Evolutionary conservation across 345 rosid species (phyloP).

Genomic region (Eucalyptus curtisii): DNA sequence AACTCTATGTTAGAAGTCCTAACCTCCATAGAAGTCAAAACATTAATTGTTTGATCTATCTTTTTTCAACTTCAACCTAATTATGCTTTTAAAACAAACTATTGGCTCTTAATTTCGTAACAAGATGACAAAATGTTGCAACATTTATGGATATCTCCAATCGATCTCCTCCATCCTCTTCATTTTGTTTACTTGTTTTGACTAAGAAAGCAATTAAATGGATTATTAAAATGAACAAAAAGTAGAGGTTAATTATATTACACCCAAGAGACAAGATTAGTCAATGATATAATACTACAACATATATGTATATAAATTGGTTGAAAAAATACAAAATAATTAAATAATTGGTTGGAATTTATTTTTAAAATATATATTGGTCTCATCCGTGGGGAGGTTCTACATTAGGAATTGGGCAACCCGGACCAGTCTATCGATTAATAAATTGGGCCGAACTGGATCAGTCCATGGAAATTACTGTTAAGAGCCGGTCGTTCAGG

Average conservation of each 20-base stretch:
- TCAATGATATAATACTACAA: background rate
- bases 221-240: background rate
- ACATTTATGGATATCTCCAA: background rate
- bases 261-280: background rate
- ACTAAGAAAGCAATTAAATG: background rate
- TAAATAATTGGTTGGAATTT: background rate
- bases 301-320: too few relatives aligned
- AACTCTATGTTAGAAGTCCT: background rate
- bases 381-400: accelerated
- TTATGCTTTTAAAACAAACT: background rate
- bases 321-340: too few relatives aligned
- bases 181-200: background rate
- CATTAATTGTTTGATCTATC: background rate
- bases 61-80: background rate
- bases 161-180: too few relatives aligned
- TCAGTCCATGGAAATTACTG: too few relatives aligned
- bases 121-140: background rate
- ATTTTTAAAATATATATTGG: background rate
- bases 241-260: background rate
- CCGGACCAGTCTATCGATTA: accelerated
- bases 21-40: background rate
- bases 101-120: background rate
- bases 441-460: accelerated
- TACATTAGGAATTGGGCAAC: too few relatives aligned
- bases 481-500: accelerated